A percentile compares a stretch with the other conserved stretches of the same genome.
phyloP scores from a whole-genome alignment of 352 stramenopile species.

The Phytopythium boreale region DNA sequence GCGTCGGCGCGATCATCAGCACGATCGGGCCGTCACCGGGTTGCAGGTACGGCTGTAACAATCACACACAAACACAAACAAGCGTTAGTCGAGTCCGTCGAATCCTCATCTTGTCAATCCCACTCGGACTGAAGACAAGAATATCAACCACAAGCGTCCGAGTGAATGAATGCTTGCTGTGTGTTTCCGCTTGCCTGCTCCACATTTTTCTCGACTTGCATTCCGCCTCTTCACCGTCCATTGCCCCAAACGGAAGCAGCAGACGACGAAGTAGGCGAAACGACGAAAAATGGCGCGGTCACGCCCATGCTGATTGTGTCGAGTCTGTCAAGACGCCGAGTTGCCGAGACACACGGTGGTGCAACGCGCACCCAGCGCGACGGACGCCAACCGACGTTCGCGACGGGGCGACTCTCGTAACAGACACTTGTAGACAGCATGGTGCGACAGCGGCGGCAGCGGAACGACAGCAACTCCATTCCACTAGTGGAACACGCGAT shows the following conservation, averaged over 20 bases:
- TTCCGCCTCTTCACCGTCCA: neutral
- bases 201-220: constrained; percentile 8
- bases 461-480: constrained; percentile 6
- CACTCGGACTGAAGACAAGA: constrained; percentile 8
- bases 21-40: constrained; percentile 99
- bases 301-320: constrained; percentile 5
- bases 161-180: constrained; percentile 7
- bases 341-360: neutral
- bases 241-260: neutral
- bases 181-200: constrained; percentile 8
- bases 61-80: constrained; percentile 13
- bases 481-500: constrained; percentile 2
- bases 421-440: constrained; percentile 7
- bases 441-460: constrained; percentile 4
- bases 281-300: constrained; percentile 11
- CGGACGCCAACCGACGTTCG: neutral
- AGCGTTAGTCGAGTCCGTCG: constrained; percentile 23
- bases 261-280: neutral
- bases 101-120: constrained; percentile 5
- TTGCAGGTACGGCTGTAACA: constrained; percentile 84
- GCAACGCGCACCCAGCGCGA: neutral
- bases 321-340: neutral
- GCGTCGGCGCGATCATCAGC: constrained; percentile 97
- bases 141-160: constrained; percentile 12
- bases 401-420: neutral